Conservation (phyloP, 306 rosid genomes). For the Hippophae gyantsensis region DNA sequence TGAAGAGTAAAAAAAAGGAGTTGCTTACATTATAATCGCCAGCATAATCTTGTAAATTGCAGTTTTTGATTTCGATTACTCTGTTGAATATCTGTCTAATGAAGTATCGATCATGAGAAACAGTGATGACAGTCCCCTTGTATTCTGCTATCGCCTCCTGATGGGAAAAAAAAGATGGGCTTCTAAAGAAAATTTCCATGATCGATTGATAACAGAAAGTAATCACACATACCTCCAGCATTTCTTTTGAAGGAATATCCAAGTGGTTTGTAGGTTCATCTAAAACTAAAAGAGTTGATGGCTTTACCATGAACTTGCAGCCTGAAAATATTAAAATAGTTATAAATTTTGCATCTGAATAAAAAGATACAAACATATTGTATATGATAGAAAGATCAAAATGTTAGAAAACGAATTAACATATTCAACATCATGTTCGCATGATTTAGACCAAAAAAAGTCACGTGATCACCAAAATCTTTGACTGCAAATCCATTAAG, state of each 20-base stretch:
- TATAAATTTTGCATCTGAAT: conserved; percentile 13
- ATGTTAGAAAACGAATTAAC: not conserved
- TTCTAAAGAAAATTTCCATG: not conserved
- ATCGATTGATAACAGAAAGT: conserved; percentile 5
- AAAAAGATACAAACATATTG: not conserved
- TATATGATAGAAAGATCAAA: not conserved
- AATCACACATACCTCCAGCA: conserved; percentile 70
- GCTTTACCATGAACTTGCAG: conserved; percentile 98
- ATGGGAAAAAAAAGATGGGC: conserved; percentile 18
- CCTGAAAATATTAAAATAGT: conserved; percentile 42
- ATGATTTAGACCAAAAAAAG: too few species aligned
- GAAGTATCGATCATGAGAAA: conserved; percentile 94
- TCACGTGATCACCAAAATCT: too few species aligned
- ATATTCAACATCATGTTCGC: too few species aligned
- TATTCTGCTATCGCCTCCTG: conserved; percentile 89
- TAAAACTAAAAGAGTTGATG: conserved; percentile 75
- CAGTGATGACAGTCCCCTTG: conserved; percentile 79
- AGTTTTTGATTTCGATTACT: conserved; percentile 71
- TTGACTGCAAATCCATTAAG: too few species aligned
- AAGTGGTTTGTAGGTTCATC: conserved; percentile 98
- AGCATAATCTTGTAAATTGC: conserved; percentile 72
- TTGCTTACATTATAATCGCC: conserved; percentile 71
- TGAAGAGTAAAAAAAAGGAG: too few species aligned
- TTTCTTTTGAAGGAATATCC: conserved; percentile 97
- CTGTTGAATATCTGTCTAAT: conserved; percentile 90